A percentile compares a stretch with the other conserved stretches of the same genome.
These are phyloP conservation scores for Sporormia fimetaria DNA, from an alignment of 495 filamentous ascomycete species.

Conservation along the genomic window DNA sequence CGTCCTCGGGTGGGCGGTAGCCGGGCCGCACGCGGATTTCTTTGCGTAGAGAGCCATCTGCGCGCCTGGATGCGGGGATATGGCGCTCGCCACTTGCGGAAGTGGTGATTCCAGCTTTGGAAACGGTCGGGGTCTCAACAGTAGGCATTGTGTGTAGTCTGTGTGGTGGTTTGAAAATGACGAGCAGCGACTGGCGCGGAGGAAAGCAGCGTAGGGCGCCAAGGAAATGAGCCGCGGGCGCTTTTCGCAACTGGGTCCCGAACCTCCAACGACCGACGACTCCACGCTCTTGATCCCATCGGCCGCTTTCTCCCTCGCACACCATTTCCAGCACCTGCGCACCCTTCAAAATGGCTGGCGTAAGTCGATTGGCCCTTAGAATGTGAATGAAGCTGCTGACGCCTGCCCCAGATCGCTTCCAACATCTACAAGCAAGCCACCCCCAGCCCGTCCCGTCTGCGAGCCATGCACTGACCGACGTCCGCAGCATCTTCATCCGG, in stretches of 20 bases:
- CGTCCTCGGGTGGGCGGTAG: constrained; percentile 90
- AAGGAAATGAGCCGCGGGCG: too few species aligned
- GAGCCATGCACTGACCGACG: constrained; percentile 21
- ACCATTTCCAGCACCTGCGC: constrained; percentile 1
- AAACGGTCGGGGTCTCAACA: constrained; percentile 34
- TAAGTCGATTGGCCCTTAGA: constrained; percentile 28
- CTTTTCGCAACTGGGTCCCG: too few species aligned
- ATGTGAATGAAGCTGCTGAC: constrained; percentile 24
- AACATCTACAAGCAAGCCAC: constrained; percentile 72
- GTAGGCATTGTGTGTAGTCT: constrained; percentile 23
- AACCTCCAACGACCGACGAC: constrained; percentile 1
- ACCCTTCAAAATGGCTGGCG: constrained; percentile 43
- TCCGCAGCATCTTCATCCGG: constrained; percentile 65
- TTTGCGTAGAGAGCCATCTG: constrained; percentile 79
- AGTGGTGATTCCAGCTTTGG: constrained; percentile 67
- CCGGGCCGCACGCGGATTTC: constrained; percentile 90
- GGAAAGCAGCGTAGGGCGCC: not conserved
- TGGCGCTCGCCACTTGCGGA: constrained; percentile 62
- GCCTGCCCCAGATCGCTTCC: constrained; percentile 41
- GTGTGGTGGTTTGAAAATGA: not conserved
- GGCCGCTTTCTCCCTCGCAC: not conserved
- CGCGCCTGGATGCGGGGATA: constrained; percentile 74
- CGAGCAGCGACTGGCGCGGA: too few species aligned
- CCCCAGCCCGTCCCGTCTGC: constrained; percentile 10
- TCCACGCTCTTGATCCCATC: constrained; percentile 10